Evolutionary conservation across 192 early-diverging fungal species (phyloP), one percentile per base, ranked within the genome.

Genomic region (Pilobolus umbonatus): DNA sequence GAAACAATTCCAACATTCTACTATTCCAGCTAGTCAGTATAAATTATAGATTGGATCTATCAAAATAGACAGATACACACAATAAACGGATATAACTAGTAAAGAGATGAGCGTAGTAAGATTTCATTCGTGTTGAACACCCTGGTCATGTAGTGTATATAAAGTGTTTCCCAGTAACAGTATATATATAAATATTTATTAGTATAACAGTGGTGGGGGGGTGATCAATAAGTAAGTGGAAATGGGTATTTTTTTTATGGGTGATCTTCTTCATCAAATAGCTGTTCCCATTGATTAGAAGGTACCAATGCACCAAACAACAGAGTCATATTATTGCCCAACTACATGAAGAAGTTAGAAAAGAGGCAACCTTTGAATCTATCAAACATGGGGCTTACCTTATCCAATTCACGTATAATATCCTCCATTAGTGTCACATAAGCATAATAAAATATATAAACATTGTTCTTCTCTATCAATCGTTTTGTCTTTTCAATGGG

Each of bases 381-480:
- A 42, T 42, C 40, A 14, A 42, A 42, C 5, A 15, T 17, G 5
- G 5, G 19, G 14, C 9, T 57, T 73, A 67, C 71, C 58, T 75
- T 80, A 15, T 85, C 80, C 70, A 93, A 73, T 71, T 91, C 91
- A 10, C 79, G 77, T 32, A 93, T 86, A 2, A 93, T 71, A 68
- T 91, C 87, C 50, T 86, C 88, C 70, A 86, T 87, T 44, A 88
- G 76, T 31, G 86, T 75, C 2, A 85, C 86, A 57, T 87, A 89
- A 6, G 87, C 85, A 63, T 88, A 91, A 68, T 90, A 91, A 65
- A 88, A 90, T 21, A 88, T 79, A 48, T 88, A 88, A 5, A 80
- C 69, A 21, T 81, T 73, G 43, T 88, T 84, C 30, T 75, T 67
- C n/a, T 70, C 76, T 42, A 77, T 35, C 3, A 76, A 63, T 21